Evolutionary conservation across 306 rosid species (phyloP), one percentile per base, ranked within the genome.

Genomic region (Ormosia emarginata): DNA sequence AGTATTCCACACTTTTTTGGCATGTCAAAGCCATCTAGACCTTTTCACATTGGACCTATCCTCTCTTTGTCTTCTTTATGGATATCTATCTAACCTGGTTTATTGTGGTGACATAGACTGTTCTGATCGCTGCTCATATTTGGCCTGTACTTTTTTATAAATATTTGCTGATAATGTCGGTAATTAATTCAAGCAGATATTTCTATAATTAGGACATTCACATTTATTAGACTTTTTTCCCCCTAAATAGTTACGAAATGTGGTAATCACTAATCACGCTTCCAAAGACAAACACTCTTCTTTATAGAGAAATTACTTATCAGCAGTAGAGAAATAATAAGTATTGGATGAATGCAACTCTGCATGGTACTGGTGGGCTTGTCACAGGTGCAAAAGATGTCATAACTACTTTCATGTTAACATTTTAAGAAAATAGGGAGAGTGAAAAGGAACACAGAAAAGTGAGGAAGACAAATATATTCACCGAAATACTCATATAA

Each of bases 311-410:
- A 24, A 41, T 52, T 52, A 37, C 11, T 41, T 59, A 18, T 59
- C 44, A 57, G 61, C 44, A 2, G 61, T 65, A 67, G 53, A 46
- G 37, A 65, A 55, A 59, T 75, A 47, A 37, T 39, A 17, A 61
- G 78, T 64, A 75, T 56, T 75, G 43, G 53, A 12, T 55, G 29
- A 18, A 4, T 81, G 81, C 76, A 79, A 70, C 82, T 71, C 80
- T 65, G 74, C 50, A 57, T 66, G 61, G 34, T 24, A 53, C 29
- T 67, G 5, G 66, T 73, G 41, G 14, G 44, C 40, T 49, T 73
- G 56, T 78, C 72, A 80, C 17, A 61, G 30, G 52, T 59, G 18
- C 34, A 36, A 77, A 86, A 40, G 49, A 11, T 50, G 39, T 17
- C 74, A n/a, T n/a, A n/a, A n/a, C n/a, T n/a, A n/a, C n/a, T n/a